Evolutionary conservation across 805 yeast species (phyloP).

Genomic region (Sugiyamaella chiloensis): DNA sequence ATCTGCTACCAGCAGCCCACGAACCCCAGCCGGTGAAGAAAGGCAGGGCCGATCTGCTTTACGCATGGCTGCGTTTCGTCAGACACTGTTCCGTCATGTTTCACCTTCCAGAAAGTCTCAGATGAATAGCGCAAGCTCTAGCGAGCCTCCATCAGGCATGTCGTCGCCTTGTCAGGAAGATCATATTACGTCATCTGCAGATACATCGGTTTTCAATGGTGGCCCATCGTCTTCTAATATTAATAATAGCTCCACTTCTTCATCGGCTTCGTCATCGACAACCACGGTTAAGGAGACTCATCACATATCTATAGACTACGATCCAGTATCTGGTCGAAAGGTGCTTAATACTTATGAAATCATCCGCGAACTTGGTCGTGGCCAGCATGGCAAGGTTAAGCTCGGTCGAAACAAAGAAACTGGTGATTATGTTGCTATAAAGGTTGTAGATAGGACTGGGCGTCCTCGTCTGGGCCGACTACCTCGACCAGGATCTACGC

Average conservation of each 20-base stretch:
- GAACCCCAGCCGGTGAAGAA: not conserved
- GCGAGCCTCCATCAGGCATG: not conserved
- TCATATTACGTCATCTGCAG: slow-evolving; percentile 1
- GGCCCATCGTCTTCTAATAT: not conserved
- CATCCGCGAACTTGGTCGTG: slow-evolving; percentile 80
- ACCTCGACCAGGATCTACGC: slow-evolving; percentile 39
- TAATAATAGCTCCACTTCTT: not conserved
- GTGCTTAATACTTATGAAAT: slow-evolving; percentile 88
- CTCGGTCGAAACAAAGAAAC: slow-evolving; percentile 71
- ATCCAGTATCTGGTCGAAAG: slow-evolving; percentile 79
- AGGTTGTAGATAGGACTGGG: slow-evolving; percentile 77
- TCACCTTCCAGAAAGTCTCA: not conserved
- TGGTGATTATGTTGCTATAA: slow-evolving; percentile 74
- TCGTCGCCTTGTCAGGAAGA: not conserved
- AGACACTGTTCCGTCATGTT: slow-evolving; percentile 5
- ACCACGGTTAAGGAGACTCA: slow-evolving; percentile 74
- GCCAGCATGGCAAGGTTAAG: slow-evolving; percentile 99
- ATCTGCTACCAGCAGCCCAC: not conserved
- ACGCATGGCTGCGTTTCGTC: not conserved
- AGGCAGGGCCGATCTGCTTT: not conserved
- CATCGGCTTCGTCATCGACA: slow-evolving; percentile 8
- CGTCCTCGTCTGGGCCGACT: slow-evolving; percentile 49
- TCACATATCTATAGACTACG: slow-evolving; percentile 76
- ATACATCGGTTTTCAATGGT: not conserved
- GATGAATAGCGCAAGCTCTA: not conserved